Evolutionary conservation across 805 yeast species (phyloP).

Genomic region (Saccharomycopsis olivae): DNA sequence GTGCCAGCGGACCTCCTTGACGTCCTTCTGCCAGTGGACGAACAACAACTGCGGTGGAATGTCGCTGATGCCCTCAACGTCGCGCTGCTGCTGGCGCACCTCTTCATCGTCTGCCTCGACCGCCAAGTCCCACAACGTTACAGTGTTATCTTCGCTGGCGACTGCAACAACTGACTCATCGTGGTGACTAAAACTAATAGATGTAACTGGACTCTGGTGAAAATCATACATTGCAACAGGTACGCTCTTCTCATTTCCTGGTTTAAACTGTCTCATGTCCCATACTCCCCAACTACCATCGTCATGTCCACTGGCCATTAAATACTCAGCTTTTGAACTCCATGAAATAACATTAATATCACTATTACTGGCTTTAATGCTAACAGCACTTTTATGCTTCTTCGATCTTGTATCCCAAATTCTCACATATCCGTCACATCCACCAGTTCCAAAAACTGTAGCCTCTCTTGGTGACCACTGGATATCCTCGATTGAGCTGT

Average conservation of each 20-base stretch:
- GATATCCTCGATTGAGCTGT: slow-evolving; percentile 84
- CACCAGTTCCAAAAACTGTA: slow-evolving; percentile 93
- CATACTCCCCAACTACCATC: slow-evolving; percentile 97
- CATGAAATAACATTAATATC: slow-evolving; percentile 95
- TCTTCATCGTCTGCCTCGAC: slow-evolving; percentile 99
- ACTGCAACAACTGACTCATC: slow-evolving; percentile 96
- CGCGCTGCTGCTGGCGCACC: slow-evolving; percentile 73
- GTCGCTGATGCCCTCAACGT: slow-evolving; percentile 68
- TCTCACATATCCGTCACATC: slow-evolving; percentile 82
- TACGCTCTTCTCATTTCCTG: slow-evolving; percentile 30
- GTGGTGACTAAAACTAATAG: slow-evolving; percentile 87
- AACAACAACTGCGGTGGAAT: slow-evolving; percentile 93
- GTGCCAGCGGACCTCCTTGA: slow-evolving; percentile 98
- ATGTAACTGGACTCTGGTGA: slow-evolving; percentile 89
- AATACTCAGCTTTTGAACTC: slow-evolving; percentile 78
- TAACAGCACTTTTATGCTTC: slow-evolving; percentile 82
- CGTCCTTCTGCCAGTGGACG: slow-evolving; percentile 97
- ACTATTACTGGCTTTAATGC: slow-evolving; percentile 64
- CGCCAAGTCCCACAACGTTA: slow-evolving; percentile 94
- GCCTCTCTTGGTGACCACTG: slow-evolving; percentile 92
- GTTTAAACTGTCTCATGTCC: slow-evolving; percentile 84
- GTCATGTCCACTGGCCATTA: slow-evolving; percentile 93
- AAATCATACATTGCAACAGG: slow-evolving; percentile 94
- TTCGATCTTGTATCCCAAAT: slow-evolving; percentile 96
- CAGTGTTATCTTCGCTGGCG: slow-evolving; percentile 93